Evolutionary conservation across 768 basidiomycete genomes (phyloP).

Genomic region (Lyophyllum decastes): DNA sequence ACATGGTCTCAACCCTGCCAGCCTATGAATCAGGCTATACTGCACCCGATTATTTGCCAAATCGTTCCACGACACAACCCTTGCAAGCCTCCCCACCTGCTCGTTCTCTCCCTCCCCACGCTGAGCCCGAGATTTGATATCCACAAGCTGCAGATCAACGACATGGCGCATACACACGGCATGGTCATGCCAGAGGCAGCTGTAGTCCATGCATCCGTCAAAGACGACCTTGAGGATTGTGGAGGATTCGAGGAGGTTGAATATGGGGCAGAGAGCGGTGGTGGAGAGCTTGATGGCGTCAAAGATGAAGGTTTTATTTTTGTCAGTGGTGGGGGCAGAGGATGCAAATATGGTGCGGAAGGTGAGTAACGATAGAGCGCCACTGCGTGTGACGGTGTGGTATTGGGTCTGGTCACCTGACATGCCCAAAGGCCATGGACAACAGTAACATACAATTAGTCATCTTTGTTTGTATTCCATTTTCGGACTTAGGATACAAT

Average conservation of each 20-base stretch:
- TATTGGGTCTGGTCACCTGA: too few species aligned
- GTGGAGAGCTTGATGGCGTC: conserved; percentile 2
- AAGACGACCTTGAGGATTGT: conserved; percentile 7
- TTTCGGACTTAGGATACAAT: too few species aligned
- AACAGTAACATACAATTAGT: too few species aligned
- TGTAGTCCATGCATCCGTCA: conserved; percentile 14
- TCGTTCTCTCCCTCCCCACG: conserved; percentile 6
- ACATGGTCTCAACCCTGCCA: conserved; percentile 2
- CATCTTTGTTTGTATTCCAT: too few species aligned
- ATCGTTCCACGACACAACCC: background rate
- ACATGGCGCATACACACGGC: background rate
- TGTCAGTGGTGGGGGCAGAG: background rate
- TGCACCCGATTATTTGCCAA: background rate
- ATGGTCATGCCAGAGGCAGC: conserved; percentile 11
- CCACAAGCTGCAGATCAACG: conserved; percentile 11
- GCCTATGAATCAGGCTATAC: conserved; percentile 4
- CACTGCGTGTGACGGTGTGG: too few species aligned
- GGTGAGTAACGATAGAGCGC: conserved; percentile 8
- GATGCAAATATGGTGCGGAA: background rate
- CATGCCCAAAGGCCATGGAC: too few species aligned
- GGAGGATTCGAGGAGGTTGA: conserved; percentile 9
- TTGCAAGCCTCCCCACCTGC: background rate
- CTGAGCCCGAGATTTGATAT: conserved; percentile 6
- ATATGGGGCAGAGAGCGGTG: conserved; percentile 3
- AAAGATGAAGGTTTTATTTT: background rate